A percentile compares a stretch with the other conserved stretches of the same genome.
These are phyloP conservation scores for Wickerhamomyces canadensis DNA, from an alignment of 805 yeast genomes.

Conservation along the genomic window DNA sequence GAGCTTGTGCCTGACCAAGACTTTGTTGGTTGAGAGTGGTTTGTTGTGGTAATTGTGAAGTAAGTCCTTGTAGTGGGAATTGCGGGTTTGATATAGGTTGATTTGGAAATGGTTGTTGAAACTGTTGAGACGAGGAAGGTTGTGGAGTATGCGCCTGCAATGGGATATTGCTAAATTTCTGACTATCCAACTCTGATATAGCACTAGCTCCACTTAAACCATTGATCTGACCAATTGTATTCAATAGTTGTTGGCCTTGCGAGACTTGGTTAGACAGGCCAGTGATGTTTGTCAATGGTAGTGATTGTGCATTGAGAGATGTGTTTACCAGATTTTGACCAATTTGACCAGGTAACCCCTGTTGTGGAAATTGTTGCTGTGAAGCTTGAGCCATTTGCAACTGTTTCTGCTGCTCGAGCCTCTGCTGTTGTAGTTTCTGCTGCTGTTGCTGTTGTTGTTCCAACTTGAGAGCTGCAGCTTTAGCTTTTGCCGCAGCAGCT, in stretches of 20 bases:
- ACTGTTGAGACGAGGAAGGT: slow-evolving; percentile 2
- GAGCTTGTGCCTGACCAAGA: slow-evolving; percentile 4
- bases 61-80: background rate
- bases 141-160: background rate
- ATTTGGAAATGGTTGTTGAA: slow-evolving; percentile 1
- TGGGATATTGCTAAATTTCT: background rate
- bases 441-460: slow-evolving; percentile 46
- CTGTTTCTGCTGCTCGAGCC: slow-evolving; percentile 24
- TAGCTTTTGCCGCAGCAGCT: slow-evolving; percentile 53
- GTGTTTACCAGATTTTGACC: background rate
- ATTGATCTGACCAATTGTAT: background rate
- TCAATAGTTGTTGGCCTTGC: slow-evolving; percentile 4
- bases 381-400: slow-evolving; percentile 17
- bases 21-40: background rate
- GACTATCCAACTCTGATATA: background rate
- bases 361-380: slow-evolving; percentile 13
- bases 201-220: background rate
- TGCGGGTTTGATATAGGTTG: background rate
- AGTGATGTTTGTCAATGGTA: background rate
- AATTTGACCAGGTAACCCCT: background rate
- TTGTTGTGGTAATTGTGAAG: background rate
- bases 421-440: slow-evolving; percentile 17
- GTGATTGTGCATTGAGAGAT: background rate
- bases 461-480: slow-evolving; percentile 46
- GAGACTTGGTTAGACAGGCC: background rate